Base-by-base conservation (phyloP, 2,329 filamentous ascomycete species). In the Lachnellula occidentalis region DNA sequence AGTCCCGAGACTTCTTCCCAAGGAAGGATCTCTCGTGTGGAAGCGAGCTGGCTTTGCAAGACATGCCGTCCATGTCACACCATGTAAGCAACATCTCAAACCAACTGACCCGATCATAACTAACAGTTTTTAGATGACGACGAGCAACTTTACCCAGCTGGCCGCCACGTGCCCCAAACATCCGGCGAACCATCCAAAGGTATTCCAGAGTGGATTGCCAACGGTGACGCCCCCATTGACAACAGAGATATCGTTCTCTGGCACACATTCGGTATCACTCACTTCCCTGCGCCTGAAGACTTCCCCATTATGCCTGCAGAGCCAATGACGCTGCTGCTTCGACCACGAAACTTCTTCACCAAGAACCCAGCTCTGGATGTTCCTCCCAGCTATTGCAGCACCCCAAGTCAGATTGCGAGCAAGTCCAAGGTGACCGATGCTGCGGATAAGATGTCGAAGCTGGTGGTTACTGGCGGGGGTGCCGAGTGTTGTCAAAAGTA, bases 241-340 rank as follows among this genome's bases (percentile, higher is more conserved):
- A 87, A 96, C 75, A 88, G 85, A 0, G 89, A 96, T 68, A 74
- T 96, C 31, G 91, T 96, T 1, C 80, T 96, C 15, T 96, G 91
- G 91, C 91, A 96, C 73, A 95, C 90, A 0, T 96, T 96, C 66
- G 92, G 92, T 36, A 78, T 96, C 36, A 92, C 87, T 0, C 92
- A 96, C 69, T 92, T 96, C 76, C 91, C 92, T 0, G 76, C 88
- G 0, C 90, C 91, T 0, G 92, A 96, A 69, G 92, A 96, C 71
- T 96, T 90, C 75, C 92, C 92, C 31, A 78, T 96, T 63, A 96
- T 96, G 91, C 90, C 90, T 0, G 87, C 82, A 0, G 88, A 92
- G 75, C 88, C 89, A 0, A 92, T 96, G 80, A 80, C 77, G 64
- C 73, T 83, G n/a, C 72, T 77, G 51, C 68, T 83, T 57, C 78